phyloP scores from a whole-genome alignment of 768 basidiomycete genomes.

The Boletus vermiculosoides region DNA sequence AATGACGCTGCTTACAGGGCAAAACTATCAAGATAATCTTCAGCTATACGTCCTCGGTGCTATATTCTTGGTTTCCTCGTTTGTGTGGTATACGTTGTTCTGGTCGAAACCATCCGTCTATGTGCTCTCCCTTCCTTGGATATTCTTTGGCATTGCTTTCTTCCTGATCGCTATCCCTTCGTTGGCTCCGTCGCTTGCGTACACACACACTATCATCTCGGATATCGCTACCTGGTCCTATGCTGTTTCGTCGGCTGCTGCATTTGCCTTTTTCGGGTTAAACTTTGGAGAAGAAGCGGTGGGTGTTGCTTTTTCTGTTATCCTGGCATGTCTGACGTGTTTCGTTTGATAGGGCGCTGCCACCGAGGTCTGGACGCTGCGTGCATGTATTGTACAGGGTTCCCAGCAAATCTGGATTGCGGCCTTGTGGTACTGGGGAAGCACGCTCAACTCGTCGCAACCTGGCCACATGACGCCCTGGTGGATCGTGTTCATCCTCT shows the following conservation, averaged over 20 bases:
- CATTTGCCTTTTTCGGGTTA: constrained; percentile 91
- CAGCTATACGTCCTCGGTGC: constrained; percentile 90
- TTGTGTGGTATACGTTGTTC: constrained; percentile 90
- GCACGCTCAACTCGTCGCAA: constrained; percentile 59
- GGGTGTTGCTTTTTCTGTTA: constrained; percentile 25
- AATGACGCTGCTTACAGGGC: constrained; percentile 84
- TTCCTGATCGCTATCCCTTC: constrained; percentile 89
- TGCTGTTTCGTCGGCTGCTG: constrained; percentile 88
- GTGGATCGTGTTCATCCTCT: constrained; percentile 79
- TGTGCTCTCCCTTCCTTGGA: constrained; percentile 82
- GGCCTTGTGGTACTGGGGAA: constrained; percentile 95
- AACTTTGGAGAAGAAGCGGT: constrained; percentile 98
- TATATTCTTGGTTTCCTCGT: constrained; percentile 82
- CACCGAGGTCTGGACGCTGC: constrained; percentile 89
- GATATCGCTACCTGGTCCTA: constrained; percentile 88
- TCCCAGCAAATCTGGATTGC: constrained; percentile 96
- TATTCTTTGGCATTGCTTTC: constrained; percentile 90
- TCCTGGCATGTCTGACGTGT: constrained; percentile 3
- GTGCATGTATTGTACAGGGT: constrained; percentile 92
- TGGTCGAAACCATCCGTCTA: constrained; percentile 85
- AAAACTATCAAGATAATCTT: constrained; percentile 75
- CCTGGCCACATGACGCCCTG: constrained; percentile 65
- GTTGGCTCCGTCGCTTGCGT: constrained; percentile 53
- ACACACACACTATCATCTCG: constrained; percentile 64
- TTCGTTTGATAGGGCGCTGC: constrained; percentile 67